Evolutionary conservation across 2,329 filamentous ascomycete genomes (phyloP).

Genomic region (Aureobasidium musti): DNA sequence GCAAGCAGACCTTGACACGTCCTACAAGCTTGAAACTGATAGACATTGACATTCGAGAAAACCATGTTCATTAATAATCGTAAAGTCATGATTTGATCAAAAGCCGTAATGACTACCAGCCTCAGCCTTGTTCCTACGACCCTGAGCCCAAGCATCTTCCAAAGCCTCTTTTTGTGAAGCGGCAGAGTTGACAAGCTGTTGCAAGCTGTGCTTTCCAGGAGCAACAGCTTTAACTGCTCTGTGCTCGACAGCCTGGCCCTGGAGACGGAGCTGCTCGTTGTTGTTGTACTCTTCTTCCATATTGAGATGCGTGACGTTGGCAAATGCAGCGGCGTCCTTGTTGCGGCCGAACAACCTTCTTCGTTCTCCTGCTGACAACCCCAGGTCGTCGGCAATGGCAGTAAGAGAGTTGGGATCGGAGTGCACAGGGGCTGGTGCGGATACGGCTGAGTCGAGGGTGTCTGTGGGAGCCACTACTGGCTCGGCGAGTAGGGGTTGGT

Average conservation of each 20-base stretch:
- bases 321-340: conserved; percentile 40
- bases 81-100: conserved; percentile 40
- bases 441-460: background rate
- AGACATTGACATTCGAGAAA: background rate
- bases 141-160: conserved; percentile 87
- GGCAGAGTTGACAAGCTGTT: conserved; percentile 82
- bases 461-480: background rate
- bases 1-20: background rate
- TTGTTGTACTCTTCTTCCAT: conserved; percentile 82
- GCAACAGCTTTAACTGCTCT: conserved; percentile 71
- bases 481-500: conserved; percentile 43
- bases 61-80: background rate
- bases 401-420: conserved; percentile 59
- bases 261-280: conserved; percentile 74
- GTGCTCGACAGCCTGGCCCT: conserved; percentile 68
- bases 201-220: conserved; percentile 64
- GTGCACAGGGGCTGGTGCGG: conserved; percentile 24
- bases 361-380: conserved; percentile 73
- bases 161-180: conserved; percentile 80
- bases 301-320: conserved; percentile 82
- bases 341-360: conserved; percentile 82
- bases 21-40: background rate
- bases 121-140: conserved; percentile 76
- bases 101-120: conserved; percentile 68
- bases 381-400: conserved; percentile 72